phyloP scores from a whole-genome alignment of 1,284 basidiomycete genomes.

The Serendipita sp. region DNA sequence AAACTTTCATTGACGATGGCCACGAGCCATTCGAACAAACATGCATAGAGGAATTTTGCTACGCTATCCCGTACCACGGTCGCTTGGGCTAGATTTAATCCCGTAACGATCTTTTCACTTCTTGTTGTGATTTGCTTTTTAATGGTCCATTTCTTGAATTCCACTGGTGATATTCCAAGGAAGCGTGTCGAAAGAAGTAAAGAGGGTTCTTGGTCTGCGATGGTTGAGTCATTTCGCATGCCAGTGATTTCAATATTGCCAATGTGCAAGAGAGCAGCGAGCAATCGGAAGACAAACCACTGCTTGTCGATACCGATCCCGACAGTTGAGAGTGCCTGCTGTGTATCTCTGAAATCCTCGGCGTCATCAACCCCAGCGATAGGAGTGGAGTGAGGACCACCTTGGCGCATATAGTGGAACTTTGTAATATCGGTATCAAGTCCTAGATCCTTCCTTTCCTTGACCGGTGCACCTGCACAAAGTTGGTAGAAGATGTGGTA shows the following conservation, averaged over 20 bases:
- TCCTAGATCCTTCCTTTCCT: slow-evolving; percentile 90
- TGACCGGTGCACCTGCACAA: slow-evolving; percentile 89
- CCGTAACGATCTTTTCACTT: slow-evolving; percentile 88
- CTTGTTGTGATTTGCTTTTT: slow-evolving; percentile 96
- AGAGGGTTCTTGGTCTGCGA: slow-evolving; percentile 77
- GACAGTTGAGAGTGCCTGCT: slow-evolving; percentile 89
- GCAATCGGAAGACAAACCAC: slow-evolving; percentile 92
- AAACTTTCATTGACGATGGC: slow-evolving; percentile 93
- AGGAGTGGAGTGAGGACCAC: slow-evolving; percentile 71
- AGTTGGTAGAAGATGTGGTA: slow-evolving; percentile 99
- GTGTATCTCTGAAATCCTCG: slow-evolving; percentile 87
- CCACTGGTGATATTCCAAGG: slow-evolving; percentile 78
- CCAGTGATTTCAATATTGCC: slow-evolving; percentile 89
- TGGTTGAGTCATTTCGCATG: slow-evolving; percentile 66
- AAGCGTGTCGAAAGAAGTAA: slow-evolving; percentile 75
- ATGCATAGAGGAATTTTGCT: slow-evolving; percentile 97
- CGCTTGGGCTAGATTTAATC: slow-evolving; percentile 77
- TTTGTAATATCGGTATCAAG: slow-evolving; percentile 75
- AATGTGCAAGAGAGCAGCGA: slow-evolving; percentile 88
- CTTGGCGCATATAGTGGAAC: slow-evolving; percentile 90
- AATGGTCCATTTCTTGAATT: slow-evolving; percentile 98
- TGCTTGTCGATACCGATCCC: slow-evolving; percentile 95
- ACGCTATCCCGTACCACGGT: slow-evolving; percentile 94
- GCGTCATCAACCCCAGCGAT: slow-evolving; percentile 90
- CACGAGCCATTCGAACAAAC: slow-evolving; percentile 97